Conservation (phyloP, 1,139 yeast species). For the Arxiozyma telluris region DNA sequence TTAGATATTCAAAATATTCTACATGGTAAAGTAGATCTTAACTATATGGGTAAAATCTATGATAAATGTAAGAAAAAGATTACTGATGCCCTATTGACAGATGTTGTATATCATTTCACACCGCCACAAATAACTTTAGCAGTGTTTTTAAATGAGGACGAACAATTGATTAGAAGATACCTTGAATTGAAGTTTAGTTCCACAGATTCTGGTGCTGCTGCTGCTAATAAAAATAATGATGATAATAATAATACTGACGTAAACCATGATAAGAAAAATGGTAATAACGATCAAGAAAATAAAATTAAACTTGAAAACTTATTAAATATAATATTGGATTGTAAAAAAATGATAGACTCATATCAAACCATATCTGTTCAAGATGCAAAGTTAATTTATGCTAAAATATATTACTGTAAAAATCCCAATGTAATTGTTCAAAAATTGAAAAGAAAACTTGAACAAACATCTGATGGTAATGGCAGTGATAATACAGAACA, state of each 20-base stretch:
- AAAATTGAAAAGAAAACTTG: slow-evolving; percentile 22
- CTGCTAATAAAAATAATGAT: too few relatives aligned
- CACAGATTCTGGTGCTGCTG: neutral
- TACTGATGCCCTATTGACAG: slow-evolving; percentile 60
- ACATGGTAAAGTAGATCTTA: slow-evolving; percentile 30
- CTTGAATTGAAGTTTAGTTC: slow-evolving; percentile 45
- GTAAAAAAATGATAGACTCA: slow-evolving; percentile 41
- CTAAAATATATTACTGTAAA: slow-evolving; percentile 52
- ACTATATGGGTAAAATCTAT: slow-evolving; percentile 41
- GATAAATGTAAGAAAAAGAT: slow-evolving; percentile 61
- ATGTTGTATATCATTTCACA: slow-evolving; percentile 65
- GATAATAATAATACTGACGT: neutral
- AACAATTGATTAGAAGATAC: slow-evolving; percentile 56
- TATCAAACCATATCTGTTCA: slow-evolving; percentile 44
- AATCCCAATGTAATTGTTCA: slow-evolving; percentile 46
- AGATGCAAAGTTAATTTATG: slow-evolving; percentile 53
- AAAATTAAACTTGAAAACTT: slow-evolving; percentile 36
- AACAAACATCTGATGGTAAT: slow-evolving; percentile 4
- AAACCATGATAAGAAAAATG: slow-evolving; percentile 10
- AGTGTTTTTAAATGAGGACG: slow-evolving; percentile 61
- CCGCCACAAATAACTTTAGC: slow-evolving; percentile 96
- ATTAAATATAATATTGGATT: slow-evolving; percentile 39
- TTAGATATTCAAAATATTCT: slow-evolving; percentile 73
- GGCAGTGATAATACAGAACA: slow-evolving; percentile 5
- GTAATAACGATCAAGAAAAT: slow-evolving; percentile 8